These are phyloP conservation scores for Flaveria robusta DNA, from an alignment of 129 eudicot genomes.

Conservation along the genomic window DNA sequence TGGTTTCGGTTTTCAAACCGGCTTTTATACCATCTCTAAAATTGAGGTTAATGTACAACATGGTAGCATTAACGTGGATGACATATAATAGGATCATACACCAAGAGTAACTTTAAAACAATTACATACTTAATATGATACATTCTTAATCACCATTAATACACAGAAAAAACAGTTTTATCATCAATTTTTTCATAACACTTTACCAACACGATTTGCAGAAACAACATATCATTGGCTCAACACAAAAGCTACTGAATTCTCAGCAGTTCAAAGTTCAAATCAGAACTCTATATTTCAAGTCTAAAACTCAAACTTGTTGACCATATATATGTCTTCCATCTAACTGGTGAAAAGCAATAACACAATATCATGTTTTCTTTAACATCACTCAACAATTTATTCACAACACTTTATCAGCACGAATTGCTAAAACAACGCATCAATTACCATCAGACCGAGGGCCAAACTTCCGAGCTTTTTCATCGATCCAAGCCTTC, in stretches of 20 bases:
- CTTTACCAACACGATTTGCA: neutral
- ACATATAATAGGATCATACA: too few species aligned
- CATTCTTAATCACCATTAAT: neutral
- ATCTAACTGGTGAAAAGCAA: neutral
- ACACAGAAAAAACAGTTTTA: neutral
- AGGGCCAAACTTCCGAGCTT: constrained; percentile 57
- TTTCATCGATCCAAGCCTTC: constrained; percentile 90
- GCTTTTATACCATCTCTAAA: too few species aligned
- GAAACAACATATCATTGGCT: neutral
- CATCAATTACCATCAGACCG: neutral
- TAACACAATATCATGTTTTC: neutral
- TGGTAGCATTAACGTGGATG: too few species aligned
- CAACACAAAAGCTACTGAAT: too few species aligned
- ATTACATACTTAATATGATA: neutral
- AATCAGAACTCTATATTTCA: neutral
- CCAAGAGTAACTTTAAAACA: too few species aligned
- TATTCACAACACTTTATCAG: neutral
- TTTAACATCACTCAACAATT: neutral
- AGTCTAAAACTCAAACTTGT: neutral
- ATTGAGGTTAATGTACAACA: too few species aligned
- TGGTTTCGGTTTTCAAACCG: too few species aligned
- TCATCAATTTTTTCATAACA: neutral
- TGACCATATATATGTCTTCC: too few species aligned
- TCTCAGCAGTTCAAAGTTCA: too few species aligned
- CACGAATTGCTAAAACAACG: neutral